A percentile compares a stretch with the other conserved stretches of the same genome.
Evolutionary conservation across 768 basidiomycete species (phyloP).

Genomic region (Calvatia gigantea): DNA sequence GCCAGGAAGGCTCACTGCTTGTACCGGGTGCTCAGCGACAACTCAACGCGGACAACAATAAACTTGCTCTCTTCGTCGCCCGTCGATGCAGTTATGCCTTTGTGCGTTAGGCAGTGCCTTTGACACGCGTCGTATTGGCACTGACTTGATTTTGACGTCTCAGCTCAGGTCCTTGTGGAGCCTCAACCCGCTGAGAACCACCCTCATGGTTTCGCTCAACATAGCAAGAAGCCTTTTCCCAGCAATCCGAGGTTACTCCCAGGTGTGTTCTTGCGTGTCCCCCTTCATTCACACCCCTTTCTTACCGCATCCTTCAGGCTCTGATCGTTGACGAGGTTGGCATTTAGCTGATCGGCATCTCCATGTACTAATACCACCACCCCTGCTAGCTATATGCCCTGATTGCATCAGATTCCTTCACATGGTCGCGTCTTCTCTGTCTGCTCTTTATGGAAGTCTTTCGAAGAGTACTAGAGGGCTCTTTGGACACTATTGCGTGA

Average conservation of each 20-base stretch:
- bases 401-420: constrained; percentile 68
- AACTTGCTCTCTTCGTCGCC: constrained; percentile 53
- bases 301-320: constrained; percentile 39
- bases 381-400: constrained; percentile 59
- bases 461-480: constrained; percentile 59
- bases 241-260: constrained; percentile 82
- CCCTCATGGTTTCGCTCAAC: constrained; percentile 70
- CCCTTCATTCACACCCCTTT: constrained; percentile 15
- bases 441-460: constrained; percentile 60
- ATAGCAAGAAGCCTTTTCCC: constrained; percentile 73
- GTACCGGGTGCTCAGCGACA: constrained; percentile 69
- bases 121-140: constrained; percentile 6
- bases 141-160: constrained; percentile 10
- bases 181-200: constrained; percentile 65
- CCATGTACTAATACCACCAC: constrained; percentile 14
- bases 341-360: constrained; percentile 15
- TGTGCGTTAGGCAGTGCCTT: constrained; percentile 29
- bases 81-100: constrained; percentile 54
- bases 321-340: constrained; percentile 81
- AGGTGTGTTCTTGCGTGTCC: constrained; percentile 35
- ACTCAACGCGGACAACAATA: constrained; percentile 52
- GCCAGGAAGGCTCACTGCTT: constrained; percentile 41
- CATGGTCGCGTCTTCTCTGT: constrained; percentile 59
- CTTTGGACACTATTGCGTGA: constrained; percentile 73
- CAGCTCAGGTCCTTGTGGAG: constrained; percentile 41